Conservation (phyloP, 345 rosid species). For the Arabis hirsuta region DNA sequence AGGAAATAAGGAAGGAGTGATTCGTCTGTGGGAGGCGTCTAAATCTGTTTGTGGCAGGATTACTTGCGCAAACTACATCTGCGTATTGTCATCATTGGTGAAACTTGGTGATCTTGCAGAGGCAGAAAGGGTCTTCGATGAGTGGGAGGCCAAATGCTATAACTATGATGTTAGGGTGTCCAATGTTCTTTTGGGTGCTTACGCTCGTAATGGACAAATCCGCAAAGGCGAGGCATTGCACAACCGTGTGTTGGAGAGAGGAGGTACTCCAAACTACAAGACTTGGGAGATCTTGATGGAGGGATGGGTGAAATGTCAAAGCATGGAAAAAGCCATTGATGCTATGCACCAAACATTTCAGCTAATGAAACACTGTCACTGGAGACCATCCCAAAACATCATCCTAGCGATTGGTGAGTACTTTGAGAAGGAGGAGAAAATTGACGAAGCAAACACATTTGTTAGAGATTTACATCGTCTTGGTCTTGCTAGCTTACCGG, state of each 20-base stretch:
- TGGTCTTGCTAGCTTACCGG: conserved; percentile 55
- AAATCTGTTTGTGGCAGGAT: conserved; percentile 52
- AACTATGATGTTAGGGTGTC: conserved; percentile 62
- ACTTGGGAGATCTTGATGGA: conserved; percentile 82
- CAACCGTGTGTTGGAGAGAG: conserved; percentile 49
- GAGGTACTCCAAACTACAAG: conserved; percentile 70
- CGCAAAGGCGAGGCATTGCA: conserved; percentile 56
- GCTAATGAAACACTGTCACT: conserved; percentile 52
- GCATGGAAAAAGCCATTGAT: conserved; percentile 60
- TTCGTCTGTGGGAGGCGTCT: conserved; percentile 57
- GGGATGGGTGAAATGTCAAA: conserved; percentile 56
- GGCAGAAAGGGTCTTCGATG: conserved; percentile 52
- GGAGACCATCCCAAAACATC: conserved; percentile 57
- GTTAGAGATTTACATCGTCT: conserved; percentile 49
- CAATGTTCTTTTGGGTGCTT: conserved; percentile 67
- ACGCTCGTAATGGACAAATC: conserved; percentile 48
- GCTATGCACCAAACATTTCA: conserved; percentile 57
- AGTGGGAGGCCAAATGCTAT: conserved; percentile 55
- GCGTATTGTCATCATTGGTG: conserved; percentile 56
- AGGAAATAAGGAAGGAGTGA: conserved; percentile 52
- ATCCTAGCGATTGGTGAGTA: conserved; percentile 53
- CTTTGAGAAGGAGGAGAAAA: conserved; percentile 54
- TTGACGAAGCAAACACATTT: conserved; percentile 54
- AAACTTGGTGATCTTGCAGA: conserved; percentile 49
- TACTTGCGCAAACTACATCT: conserved; percentile 59